Evolutionary conservation across 108 stramenopile genomes (phyloP).

Genomic region (Thalassiosira profunda): DNA sequence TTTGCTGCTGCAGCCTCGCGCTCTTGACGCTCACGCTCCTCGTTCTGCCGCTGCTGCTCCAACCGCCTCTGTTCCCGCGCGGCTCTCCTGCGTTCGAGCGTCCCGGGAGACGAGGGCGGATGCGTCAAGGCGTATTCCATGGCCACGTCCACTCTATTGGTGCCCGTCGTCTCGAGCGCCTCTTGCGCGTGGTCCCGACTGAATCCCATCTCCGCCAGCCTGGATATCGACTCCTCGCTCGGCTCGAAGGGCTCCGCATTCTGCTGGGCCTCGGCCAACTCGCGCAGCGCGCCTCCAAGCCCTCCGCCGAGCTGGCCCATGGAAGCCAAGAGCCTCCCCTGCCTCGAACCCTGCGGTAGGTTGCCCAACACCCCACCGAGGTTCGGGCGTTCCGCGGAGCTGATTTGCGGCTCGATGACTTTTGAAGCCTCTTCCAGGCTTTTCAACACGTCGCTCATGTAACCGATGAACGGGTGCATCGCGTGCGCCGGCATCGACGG

Average conservation of each 20-base stretch:
- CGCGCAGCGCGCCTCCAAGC: too few relatives aligned
- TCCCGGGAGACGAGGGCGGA: conserved; percentile 41
- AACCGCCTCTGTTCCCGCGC: conserved; percentile 26
- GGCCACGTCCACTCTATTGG: conserved; percentile 69
- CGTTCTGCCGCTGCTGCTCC: conserved; percentile 12
- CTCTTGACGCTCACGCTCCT: not conserved
- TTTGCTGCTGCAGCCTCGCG: not conserved
- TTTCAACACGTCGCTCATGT: conserved; percentile 63
- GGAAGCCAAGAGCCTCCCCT: too few relatives aligned
- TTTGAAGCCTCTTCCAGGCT: conserved; percentile 69
- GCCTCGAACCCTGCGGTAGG: too few relatives aligned
- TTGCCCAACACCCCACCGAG: too few relatives aligned
- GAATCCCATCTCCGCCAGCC: conserved; percentile 93
- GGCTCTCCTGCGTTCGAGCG: conserved; percentile 35
- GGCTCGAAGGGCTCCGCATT: conserved; percentile 78
- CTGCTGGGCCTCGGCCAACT: too few relatives aligned
- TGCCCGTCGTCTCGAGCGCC: conserved; percentile 1
- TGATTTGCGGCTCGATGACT: too few relatives aligned
- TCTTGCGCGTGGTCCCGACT: conserved; percentile 74
- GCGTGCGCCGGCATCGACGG: conserved; percentile 61
- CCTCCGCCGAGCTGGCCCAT: too few relatives aligned
- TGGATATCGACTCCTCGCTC: conserved; percentile 75
- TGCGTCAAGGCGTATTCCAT: conserved; percentile 91
- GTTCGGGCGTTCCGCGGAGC: too few relatives aligned
- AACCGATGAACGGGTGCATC: conserved; percentile 59